Evolutionary conservation across 768 basidiomycete genomes (phyloP), one percentile per base, ranked within the genome.

Genomic region (Cubamyces lactineus): DNA sequence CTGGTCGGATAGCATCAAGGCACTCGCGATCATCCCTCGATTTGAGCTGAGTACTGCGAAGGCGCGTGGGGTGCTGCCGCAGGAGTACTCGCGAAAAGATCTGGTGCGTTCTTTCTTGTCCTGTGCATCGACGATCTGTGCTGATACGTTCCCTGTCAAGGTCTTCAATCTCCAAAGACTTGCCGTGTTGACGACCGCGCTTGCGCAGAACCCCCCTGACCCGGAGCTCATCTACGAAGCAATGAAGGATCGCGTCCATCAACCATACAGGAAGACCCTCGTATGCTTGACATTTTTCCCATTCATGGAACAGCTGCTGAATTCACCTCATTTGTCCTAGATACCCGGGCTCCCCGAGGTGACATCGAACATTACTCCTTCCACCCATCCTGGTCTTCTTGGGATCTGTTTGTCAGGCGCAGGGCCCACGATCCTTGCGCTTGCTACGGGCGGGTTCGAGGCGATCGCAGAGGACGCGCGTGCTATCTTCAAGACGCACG

Each of bases 361-460:
- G 48, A 94, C 96, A 13, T 88, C 91, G 28, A 79, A 82, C 16
- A 88, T 98, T 54, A 97, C 97, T 1, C 96, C 96, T 5, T 67
- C 82, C 9, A 88, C 92, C 0, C 96, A 98, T 75, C 92, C 93
- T 0, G 97, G 97, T n/a, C 79, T 99, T 4, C 81, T 99, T 9
- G 97, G 97, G 4, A 97, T 98, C 57, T 98, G 97, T 74, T 86
- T 99, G 38, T 98, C 96, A 2, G 97, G 97, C 7, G 97, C 97
- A 5, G 97, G 97, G 0, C 97, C 97, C 3, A 98, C 97, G 5
- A 97, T 98, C 64, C 84, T 99, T 63, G 97, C 97, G 1, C 84
- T 99, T 17, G 97, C 97, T 2, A 95, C 92, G 0, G 75, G 77
- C 38, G 87, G 88, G 24, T 98, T 92, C 68, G 91, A 94, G 47